Percentiles rank a stretch among this genome's conserved stretches.
phyloP scores from a whole-genome alignment of 257 asterid species.

The Cruciata laevipes region DNA sequence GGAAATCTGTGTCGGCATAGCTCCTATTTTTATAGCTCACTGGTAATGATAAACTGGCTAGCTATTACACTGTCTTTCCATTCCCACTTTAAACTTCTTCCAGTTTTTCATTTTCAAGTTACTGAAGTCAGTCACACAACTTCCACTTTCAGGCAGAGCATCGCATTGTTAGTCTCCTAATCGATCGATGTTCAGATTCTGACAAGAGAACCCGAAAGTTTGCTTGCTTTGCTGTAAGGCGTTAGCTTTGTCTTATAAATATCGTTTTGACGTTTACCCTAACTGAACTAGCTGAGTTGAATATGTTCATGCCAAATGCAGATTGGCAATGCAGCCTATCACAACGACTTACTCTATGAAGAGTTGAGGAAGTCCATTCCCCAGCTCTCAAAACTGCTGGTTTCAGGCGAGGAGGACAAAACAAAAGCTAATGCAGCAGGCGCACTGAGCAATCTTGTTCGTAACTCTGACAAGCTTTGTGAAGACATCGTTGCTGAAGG shows the following conservation, averaged over 20 bases:
- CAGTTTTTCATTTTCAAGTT: not conserved
- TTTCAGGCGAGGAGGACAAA: slow-evolving; percentile 88
- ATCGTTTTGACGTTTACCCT: not conserved
- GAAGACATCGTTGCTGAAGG: slow-evolving; percentile 89
- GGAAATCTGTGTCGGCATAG: slow-evolving; percentile 99
- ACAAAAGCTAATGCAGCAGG: slow-evolving; percentile 99
- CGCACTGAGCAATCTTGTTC: slow-evolving; percentile 93
- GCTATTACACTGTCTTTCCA: not conserved
- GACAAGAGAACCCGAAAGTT: slow-evolving; percentile 90
- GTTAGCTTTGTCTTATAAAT: not conserved
- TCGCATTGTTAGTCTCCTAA: slow-evolving; percentile 52
- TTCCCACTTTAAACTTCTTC: not conserved
- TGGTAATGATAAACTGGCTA: slow-evolving; percentile 43
- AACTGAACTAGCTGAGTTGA: slow-evolving; percentile 15
- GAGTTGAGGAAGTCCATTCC: slow-evolving; percentile 86
- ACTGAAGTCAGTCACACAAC: slow-evolving; percentile 3
- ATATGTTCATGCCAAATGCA: slow-evolving; percentile 23
- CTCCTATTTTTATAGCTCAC: slow-evolving; percentile 68
- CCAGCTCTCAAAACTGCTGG: slow-evolving; percentile 66
- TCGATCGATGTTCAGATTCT: slow-evolving; percentile 86
- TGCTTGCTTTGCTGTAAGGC: slow-evolving; percentile 94
- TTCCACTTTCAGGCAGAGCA: slow-evolving; percentile 53
- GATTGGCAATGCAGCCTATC: slow-evolving; percentile 99
- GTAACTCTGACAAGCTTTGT: slow-evolving; percentile 87
- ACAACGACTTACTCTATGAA: slow-evolving; percentile 74